A percentile compares a stretch with the other conserved stretches of the same genome.
phyloP scores from a whole-genome alignment of 83 land plant genomes.

The Thuja plicata region DNA sequence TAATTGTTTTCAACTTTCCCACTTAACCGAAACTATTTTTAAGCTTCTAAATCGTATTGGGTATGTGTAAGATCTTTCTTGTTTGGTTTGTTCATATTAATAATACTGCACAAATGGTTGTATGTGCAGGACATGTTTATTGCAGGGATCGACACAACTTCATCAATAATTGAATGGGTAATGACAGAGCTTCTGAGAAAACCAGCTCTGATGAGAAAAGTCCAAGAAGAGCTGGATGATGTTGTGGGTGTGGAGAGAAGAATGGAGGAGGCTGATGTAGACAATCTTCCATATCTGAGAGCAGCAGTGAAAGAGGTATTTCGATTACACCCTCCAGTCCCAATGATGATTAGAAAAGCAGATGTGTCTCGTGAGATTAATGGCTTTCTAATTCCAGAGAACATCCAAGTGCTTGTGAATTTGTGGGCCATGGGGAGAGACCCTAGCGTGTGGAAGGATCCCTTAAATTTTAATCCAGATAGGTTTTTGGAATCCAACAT shows the following conservation, averaged over 20 bases:
- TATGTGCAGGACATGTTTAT: constrained; percentile 22
- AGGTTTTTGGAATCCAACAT: constrained; percentile 21
- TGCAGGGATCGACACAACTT: constrained; percentile 24
- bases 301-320: constrained; percentile 27
- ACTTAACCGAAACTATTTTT: no score
- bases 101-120: neutral
- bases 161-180: constrained; percentile 24
- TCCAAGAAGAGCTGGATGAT: constrained; percentile 23
- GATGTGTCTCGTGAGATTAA: neutral
- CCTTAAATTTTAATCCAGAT: constrained; percentile 23
- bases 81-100: no score
- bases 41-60: no score
- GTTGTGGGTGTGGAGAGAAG: constrained; percentile 11
- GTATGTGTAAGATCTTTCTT: no score
- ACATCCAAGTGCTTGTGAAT: constrained; percentile 23
- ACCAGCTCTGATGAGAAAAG: constrained; percentile 21
- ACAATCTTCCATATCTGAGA: constrained; percentile 16
- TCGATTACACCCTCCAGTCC: constrained; percentile 31
- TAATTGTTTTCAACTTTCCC: no score
- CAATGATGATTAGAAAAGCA: constrained; percentile 19
- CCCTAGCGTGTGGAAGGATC: constrained; percentile 21
- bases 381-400: constrained; percentile 18
- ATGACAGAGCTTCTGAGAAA: constrained; percentile 30
- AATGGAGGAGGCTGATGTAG: constrained; percentile 27
- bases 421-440: constrained; percentile 32